Conservation (phyloP, 2,329 filamentous ascomycete genomes). For the Cyphellophora attinorum region DNA sequence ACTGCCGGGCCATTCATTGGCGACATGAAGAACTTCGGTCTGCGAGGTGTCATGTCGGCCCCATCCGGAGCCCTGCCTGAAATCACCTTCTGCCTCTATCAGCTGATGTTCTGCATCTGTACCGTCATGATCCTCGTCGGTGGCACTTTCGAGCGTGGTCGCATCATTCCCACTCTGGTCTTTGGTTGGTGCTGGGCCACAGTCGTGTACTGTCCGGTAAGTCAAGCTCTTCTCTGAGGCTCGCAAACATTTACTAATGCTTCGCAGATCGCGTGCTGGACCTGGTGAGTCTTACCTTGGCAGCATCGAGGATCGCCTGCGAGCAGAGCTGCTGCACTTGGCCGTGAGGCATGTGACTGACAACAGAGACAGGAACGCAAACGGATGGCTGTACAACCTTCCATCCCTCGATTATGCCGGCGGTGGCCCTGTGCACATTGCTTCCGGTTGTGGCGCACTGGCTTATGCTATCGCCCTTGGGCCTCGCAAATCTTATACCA, state of each 20-base stretch:
- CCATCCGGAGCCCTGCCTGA: slow-evolving; percentile 50
- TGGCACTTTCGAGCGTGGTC: slow-evolving; percentile 52
- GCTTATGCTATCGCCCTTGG: slow-evolving; percentile 66
- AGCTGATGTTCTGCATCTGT: slow-evolving; percentile 49
- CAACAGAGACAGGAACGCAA: no score
- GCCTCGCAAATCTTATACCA: slow-evolving; percentile 53
- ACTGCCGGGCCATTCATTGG: slow-evolving; percentile 54
- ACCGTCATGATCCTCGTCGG: slow-evolving; percentile 54
- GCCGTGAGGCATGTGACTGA: no score
- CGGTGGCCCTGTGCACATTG: slow-evolving; percentile 65
- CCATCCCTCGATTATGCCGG: slow-evolving; percentile 66
- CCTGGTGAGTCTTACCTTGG: no score
- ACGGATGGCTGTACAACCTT: slow-evolving; percentile 60
- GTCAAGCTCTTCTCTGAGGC: no score
- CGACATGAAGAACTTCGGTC: slow-evolving; percentile 49
- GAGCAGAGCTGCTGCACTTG: no score
- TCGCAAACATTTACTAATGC: slow-evolving; percentile 27
- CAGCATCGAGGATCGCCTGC: no score
- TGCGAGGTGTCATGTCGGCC: slow-evolving; percentile 50
- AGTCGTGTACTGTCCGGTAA: slow-evolving; percentile 57
- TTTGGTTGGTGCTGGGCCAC: slow-evolving; percentile 65
- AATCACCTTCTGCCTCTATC: slow-evolving; percentile 57
- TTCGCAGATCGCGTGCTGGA: slow-evolving; percentile 70
- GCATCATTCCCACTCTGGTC: slow-evolving; percentile 53
- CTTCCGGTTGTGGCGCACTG: slow-evolving; percentile 59